Percentiles rank a stretch among this genome's conserved stretches.
phyloP scores from a whole-genome alignment of 2,329 filamentous ascomycete genomes.

The Aspergillus calidoustus region DNA sequence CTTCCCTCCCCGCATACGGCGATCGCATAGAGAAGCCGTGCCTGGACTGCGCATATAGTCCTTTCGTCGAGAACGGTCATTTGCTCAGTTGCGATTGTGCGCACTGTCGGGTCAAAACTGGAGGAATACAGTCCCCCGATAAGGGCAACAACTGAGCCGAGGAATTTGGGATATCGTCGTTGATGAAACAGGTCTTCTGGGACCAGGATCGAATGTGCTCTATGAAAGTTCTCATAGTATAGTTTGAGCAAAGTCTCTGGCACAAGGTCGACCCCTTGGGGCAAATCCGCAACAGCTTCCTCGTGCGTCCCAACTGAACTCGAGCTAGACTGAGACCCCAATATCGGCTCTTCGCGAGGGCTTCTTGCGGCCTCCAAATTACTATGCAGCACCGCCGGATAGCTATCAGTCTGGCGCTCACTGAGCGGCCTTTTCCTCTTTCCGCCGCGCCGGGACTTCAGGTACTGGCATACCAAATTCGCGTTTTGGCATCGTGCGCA shows the following conservation, averaged over 20 bases:
- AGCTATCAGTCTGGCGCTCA: neutral
- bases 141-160: neutral
- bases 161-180: slow-evolving; percentile 1
- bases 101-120: neutral
- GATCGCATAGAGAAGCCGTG: neutral
- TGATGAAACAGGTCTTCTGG: neutral
- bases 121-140: neutral
- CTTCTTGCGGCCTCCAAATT: neutral
- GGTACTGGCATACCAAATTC: neutral
- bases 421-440: neutral
- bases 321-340: neutral
- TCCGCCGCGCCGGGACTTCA: slow-evolving; percentile 3
- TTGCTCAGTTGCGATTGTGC: neutral
- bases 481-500: neutral
- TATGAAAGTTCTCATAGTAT: slow-evolving; percentile 5
- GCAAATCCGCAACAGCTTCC: neutral
- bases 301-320: neutral
- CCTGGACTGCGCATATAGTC: neutral
- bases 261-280: neutral
- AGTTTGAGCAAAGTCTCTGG: slow-evolving; percentile 3
- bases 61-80: neutral
- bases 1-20: neutral
- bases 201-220: slow-evolving; percentile 2
- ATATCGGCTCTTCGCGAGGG: neutral
- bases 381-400: neutral